Base-by-base conservation (phyloP, 208 protist genomes). In the Paratrypanosoma confusum region DNA sequence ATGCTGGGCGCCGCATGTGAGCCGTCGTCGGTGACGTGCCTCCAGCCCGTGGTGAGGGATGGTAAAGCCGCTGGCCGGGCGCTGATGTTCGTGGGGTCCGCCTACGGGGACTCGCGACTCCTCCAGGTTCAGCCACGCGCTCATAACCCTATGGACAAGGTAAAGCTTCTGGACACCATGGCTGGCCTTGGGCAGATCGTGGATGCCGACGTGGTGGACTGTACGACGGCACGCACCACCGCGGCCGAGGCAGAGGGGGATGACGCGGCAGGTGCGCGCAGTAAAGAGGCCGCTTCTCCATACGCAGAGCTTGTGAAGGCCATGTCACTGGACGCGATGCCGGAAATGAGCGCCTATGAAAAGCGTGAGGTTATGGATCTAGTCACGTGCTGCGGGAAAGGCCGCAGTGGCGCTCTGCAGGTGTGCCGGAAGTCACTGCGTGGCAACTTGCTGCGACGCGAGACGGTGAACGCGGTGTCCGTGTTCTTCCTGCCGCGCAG, bases 391-490 rank as follows among this genome's bases (percentile, higher is more conserved):
- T 63, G 66, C 10, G 83, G 79, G 33, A 45, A 25, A 13, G 74
- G 65, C 6, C 48, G 51, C 6, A 43, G 61, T 2, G 76, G 83
- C 22, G 53, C 63, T 5, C 37, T 90, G 23, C 73, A 52, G 38
- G 46, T 90, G 18, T 49, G 83, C 39, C 75, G 83, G 1, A 60
- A 81, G 22, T 81, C 79, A 5, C 47, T 89, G 5, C 71, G 83
- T 5, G 62, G 76, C 32, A 49, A 52, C n/a, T 50, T 81, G 2
- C 60, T 82, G 10, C 48, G 40, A 18, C 70, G 64, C 3, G 68
- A 82, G 53, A 65, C 65, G 11, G 54, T 92, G 1, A 80, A 89
- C 60, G 77, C 72, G 18, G 53, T 80, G 1, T 89, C 78, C 22
- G 68, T 70, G 20, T 92, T 92, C 39, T 81, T 79, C 22, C 34